A percentile compares a stretch with the other conserved stretches of the same genome.
Conservation (phyloP, 352 stramenopile genomes). For the Achlya hypogyna region DNA sequence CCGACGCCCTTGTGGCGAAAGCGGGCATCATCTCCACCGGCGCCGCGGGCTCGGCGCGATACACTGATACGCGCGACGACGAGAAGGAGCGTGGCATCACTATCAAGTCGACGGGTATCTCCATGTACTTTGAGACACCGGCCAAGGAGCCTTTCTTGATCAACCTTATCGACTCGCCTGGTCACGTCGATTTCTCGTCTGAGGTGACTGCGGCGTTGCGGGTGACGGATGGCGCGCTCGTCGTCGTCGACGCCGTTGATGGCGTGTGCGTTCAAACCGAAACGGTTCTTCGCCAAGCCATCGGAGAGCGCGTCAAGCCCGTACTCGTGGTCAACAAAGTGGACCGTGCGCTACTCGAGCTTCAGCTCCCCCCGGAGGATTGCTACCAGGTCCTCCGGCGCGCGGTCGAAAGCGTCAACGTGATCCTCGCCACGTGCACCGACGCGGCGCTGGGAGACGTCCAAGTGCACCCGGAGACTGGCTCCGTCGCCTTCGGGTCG, state of each 20-base stretch:
- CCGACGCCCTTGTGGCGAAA: slow-evolving; percentile 88
- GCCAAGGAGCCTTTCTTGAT: slow-evolving; percentile 83
- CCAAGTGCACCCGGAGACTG: slow-evolving; percentile 85
- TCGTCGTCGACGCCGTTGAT: slow-evolving; percentile 92
- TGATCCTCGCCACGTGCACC: slow-evolving; percentile 91
- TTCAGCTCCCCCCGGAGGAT: slow-evolving; percentile 88
- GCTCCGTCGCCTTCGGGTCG: slow-evolving; percentile 89
- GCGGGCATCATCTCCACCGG: slow-evolving; percentile 89
- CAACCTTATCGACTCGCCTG: slow-evolving; percentile 92
- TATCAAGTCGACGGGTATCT: slow-evolving; percentile 93
- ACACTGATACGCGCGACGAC: slow-evolving; percentile 90
- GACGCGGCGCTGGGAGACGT: slow-evolving; percentile 77
- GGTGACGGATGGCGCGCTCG: slow-evolving; percentile 89
- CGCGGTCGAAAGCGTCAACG: slow-evolving; percentile 91
- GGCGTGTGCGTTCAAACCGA: slow-evolving; percentile 93
- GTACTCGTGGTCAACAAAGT: slow-evolving; percentile 95
- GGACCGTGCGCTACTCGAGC: slow-evolving; percentile 85
- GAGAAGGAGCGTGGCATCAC: slow-evolving; percentile 92
- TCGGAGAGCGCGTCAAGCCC: slow-evolving; percentile 83
- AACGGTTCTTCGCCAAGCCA: slow-evolving; percentile 89
- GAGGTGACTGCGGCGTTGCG: slow-evolving; percentile 90
- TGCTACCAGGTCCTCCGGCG: slow-evolving; percentile 88
- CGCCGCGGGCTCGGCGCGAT: slow-evolving; percentile 82
- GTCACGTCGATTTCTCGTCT: slow-evolving; percentile 93
- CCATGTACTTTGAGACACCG: slow-evolving; percentile 90